Percentiles rank a stretch among this genome's conserved stretches.
These are phyloP conservation scores for Cutaneotrichosporon sp. DNA, from an alignment of 1,284 basidiomycete genomes.

Conservation along the genomic window DNA sequence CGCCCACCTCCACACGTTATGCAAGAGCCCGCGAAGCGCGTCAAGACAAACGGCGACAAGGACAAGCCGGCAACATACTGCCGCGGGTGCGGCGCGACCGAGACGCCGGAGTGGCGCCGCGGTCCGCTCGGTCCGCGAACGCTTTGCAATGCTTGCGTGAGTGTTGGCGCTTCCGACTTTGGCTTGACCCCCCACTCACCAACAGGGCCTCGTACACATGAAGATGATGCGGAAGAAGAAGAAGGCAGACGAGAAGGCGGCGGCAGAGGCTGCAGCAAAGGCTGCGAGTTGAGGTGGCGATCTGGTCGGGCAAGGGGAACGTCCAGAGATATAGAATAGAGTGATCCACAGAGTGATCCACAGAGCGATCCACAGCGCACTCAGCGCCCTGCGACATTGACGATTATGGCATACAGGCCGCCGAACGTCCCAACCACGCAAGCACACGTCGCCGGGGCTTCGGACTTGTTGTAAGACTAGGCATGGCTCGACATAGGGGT, in stretches of 20 bases:
- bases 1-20: too few relatives aligned
- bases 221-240: conserved; percentile 42
- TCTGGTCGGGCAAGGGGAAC: too few relatives aligned
- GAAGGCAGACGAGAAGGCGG: conserved; percentile 38
- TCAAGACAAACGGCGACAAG: conserved; percentile 20
- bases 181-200: too few relatives aligned
- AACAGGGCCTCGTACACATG: conserved; percentile 44
- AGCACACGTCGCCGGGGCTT: too few relatives aligned
- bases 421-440: too few relatives aligned
- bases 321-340: too few relatives aligned
- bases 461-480: too few relatives aligned
- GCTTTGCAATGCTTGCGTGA: conserved; percentile 48
- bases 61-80: conserved; percentile 33
- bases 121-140: conserved; percentile 48
- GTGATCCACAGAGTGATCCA: background rate
- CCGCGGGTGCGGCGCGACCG: conserved; percentile 46
- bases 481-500: too few relatives aligned
- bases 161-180: conserved; percentile 20
- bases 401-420: background rate
- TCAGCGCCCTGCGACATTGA: too few relatives aligned
- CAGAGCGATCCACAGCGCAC: too few relatives aligned
- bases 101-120: conserved; percentile 49
- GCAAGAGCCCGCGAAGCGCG: too few relatives aligned
- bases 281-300: background rate
- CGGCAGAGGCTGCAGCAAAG: conserved; percentile 11